Conservation (phyloP, 2,329 filamentous ascomycete genomes). For the Pseudodiploospora longispora region DNA sequence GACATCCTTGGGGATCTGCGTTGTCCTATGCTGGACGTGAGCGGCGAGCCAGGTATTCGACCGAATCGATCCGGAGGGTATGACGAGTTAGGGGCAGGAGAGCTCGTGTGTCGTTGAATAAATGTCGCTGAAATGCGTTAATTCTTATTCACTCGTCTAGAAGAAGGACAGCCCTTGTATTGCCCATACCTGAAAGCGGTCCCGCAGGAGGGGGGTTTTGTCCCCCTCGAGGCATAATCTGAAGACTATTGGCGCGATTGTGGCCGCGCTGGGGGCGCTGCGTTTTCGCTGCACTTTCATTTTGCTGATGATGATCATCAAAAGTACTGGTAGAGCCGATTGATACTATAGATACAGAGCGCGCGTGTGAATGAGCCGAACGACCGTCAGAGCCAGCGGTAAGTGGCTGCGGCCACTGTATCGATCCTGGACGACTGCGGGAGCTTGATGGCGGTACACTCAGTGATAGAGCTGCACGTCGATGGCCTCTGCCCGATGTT, state of each 20-base stretch:
- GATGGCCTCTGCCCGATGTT: slow-evolving; percentile 46
- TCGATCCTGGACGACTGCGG: slow-evolving; percentile 37
- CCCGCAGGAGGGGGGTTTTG: slow-evolving; percentile 36
- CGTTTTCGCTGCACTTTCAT: slow-evolving; percentile 33
- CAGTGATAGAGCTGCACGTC: slow-evolving; percentile 56
- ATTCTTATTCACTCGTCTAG: slow-evolving; percentile 1
- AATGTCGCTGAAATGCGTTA: slow-evolving; percentile 25
- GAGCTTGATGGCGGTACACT: slow-evolving; percentile 40
- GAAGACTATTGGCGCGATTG: slow-evolving; percentile 71
- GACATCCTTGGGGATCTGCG: slow-evolving; percentile 33
- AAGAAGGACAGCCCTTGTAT: slow-evolving; percentile 11
- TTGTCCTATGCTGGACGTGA: slow-evolving; percentile 32
- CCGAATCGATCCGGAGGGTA: slow-evolving; percentile 43
- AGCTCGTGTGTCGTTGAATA: slow-evolving; percentile 36
- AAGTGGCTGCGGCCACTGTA: slow-evolving; percentile 36
- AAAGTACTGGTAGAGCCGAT: slow-evolving; percentile 51
- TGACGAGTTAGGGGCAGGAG: slow-evolving; percentile 48
- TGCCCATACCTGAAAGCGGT: slow-evolving; percentile 34
- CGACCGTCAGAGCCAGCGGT: slow-evolving; percentile 21
- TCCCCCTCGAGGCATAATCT: slow-evolving; percentile 42
- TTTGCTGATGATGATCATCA: slow-evolving; percentile 37
- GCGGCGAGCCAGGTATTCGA: slow-evolving; percentile 34
- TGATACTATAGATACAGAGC: slow-evolving; percentile 76
- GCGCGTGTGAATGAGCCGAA: slow-evolving; percentile 55
- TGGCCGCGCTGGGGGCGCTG: slow-evolving; percentile 56